Conservation (phyloP, 257 asterid genomes). For the Solanum gandarillasii region DNA sequence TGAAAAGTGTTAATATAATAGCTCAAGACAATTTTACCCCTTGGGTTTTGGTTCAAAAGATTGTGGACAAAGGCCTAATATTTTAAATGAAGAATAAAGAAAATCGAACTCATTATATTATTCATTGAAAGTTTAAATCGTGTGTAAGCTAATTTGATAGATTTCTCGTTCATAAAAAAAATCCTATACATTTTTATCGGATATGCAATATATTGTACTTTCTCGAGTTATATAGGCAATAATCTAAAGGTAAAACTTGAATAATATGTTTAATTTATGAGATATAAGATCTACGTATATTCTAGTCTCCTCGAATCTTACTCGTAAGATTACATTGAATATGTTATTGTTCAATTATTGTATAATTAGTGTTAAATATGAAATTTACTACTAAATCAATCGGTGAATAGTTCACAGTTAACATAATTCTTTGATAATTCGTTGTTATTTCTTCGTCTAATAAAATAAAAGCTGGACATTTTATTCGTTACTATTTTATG, state of each 20-base stretch:
- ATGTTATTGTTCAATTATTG: too few relatives aligned
- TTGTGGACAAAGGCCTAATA: neutral
- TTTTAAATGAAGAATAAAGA: neutral
- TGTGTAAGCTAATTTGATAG: neutral
- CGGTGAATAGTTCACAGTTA: neutral
- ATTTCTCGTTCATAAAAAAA: neutral
- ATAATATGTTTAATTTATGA: too few relatives aligned
- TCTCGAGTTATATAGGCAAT: neutral
- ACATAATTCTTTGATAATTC: neutral
- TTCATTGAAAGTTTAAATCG: too few relatives aligned
- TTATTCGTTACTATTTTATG: neutral
- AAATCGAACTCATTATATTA: too few relatives aligned
- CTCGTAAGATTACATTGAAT: too few relatives aligned
- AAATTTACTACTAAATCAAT: too few relatives aligned
- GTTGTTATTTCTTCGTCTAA: neutral
- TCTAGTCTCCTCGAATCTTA: rapidly evolving
- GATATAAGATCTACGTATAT: neutral
- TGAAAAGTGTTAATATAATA: neutral
- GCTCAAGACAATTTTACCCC: too few relatives aligned
- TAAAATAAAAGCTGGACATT: neutral
- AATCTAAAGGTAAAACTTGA: neutral
- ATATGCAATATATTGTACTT: neutral
- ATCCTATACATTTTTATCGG: neutral
- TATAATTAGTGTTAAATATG: too few relatives aligned
- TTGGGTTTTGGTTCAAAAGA: neutral